These are phyloP conservation scores for Metarhizium rileyi DNA, from an alignment of 2,329 filamentous ascomycete genomes.

Conservation along the genomic window DNA sequence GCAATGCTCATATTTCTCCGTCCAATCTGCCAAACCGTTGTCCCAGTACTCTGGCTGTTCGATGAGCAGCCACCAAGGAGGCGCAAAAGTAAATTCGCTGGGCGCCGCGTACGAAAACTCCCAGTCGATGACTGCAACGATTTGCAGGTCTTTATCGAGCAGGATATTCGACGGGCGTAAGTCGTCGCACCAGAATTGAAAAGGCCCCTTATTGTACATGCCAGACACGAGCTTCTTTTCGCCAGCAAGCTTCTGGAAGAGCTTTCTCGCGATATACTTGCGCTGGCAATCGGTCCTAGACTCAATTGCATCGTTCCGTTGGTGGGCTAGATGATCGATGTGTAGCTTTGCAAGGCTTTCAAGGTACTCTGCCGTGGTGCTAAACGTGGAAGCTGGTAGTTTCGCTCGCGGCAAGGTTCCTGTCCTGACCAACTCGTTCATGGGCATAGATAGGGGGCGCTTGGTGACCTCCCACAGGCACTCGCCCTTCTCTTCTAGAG, in stretches of 20 bases:
- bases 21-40: constrained; percentile 15
- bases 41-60: constrained; percentile 15
- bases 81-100: constrained; percentile 21
- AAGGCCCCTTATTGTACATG: constrained; percentile 11
- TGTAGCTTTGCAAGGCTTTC: constrained; percentile 2
- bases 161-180: constrained; percentile 23
- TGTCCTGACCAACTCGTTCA: background rate
- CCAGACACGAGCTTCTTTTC: constrained; percentile 11
- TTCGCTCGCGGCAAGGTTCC: background rate
- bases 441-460: background rate
- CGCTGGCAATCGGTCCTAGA: constrained; percentile 27
- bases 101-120: constrained; percentile 28
- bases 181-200: constrained; percentile 21
- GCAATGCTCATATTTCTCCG: constrained; percentile 19
- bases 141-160: constrained; percentile 14
- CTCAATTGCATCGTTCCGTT: constrained; percentile 27
- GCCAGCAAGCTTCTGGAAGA: constrained; percentile 24
- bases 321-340: constrained; percentile 11
- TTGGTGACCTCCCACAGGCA: background rate
- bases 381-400: background rate
- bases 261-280: constrained; percentile 26
- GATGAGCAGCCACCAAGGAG: constrained; percentile 30
- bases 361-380: background rate
- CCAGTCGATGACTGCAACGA: constrained; percentile 29
- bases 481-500: background rate